phyloP scores from a whole-genome alignment of 169 alveolate genomes.

The Plasmodium blacklocki region DNA sequence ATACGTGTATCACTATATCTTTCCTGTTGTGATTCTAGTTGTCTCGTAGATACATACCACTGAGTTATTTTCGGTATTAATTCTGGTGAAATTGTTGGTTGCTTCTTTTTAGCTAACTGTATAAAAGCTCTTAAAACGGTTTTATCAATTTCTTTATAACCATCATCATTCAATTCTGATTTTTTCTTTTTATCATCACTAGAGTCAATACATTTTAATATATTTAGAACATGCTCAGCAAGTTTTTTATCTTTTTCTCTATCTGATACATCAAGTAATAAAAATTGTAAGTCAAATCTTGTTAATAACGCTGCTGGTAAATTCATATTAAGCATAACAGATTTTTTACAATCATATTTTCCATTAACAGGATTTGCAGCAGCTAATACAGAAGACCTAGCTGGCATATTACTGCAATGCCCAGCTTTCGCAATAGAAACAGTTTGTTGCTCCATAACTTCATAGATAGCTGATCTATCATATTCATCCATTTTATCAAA shows the following conservation, averaged over 20 bases:
- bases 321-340: slow-evolving; percentile 95
- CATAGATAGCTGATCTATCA: slow-evolving; percentile 98
- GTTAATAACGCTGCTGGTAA: slow-evolving; percentile 98
- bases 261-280: slow-evolving; percentile 91
- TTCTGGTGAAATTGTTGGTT: slow-evolving; percentile 83
- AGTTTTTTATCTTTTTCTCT: slow-evolving; percentile 89
- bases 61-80: slow-evolving; percentile 81
- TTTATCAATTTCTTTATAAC: slow-evolving; percentile 81
- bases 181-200: slow-evolving; percentile 74
- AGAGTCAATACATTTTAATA: slow-evolving; percentile 88
- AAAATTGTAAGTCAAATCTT: slow-evolving; percentile 94
- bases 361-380: slow-evolving; percentile 99
- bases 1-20: slow-evolving; percentile 88
- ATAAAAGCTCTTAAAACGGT: slow-evolving; percentile 92
- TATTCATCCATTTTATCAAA: slow-evolving; percentile 98
- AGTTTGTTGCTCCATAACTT: slow-evolving; percentile 99
- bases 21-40: slow-evolving; percentile 83
- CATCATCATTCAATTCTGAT: slow-evolving; percentile 34
- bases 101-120: slow-evolving; percentile 90
- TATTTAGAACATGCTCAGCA: slow-evolving; percentile 95
- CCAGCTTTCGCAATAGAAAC: slow-evolving; percentile 99
- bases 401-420: slow-evolving; percentile 87
- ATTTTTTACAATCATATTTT: slow-evolving; percentile 93
- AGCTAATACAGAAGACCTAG: slow-evolving; percentile 94
- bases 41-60: slow-evolving; percentile 84